phyloP scores from a whole-genome alignment of 1,284 basidiomycete species.

The Coniferiporia sulphurascens region DNA sequence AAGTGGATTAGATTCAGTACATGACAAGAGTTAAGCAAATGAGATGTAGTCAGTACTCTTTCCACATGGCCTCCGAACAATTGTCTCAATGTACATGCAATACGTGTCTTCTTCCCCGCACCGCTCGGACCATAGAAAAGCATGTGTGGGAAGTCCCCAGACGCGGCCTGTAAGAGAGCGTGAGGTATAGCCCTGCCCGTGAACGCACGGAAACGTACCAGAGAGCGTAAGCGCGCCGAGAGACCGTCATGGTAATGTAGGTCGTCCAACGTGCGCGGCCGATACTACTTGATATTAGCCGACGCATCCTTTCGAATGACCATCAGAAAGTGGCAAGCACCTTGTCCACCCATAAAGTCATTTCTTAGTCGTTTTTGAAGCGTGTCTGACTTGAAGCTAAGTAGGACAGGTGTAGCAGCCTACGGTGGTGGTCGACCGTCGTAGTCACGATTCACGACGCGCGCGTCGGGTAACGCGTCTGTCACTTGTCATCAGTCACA shows the following conservation, averaged over 20 bases:
- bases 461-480: conserved; percentile 8
- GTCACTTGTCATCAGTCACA: not conserved
- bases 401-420: no score
- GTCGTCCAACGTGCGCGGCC: conserved; percentile 80
- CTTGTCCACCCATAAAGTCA: conserved; percentile 91
- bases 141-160: conserved; percentile 96
- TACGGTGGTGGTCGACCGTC: no score
- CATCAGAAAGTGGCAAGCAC: conserved; percentile 32
- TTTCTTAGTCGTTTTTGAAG: conserved; percentile 27
- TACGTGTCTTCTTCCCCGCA: conserved; percentile 97
- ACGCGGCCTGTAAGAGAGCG: conserved; percentile 54
- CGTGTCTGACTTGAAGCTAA: not conserved
- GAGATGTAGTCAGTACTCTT: conserved; percentile 53
- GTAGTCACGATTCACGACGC: no score
- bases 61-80: conserved; percentile 91
- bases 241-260: conserved; percentile 88
- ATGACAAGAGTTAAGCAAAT: not conserved
- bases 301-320: not conserved
- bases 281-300: conserved; percentile 50
- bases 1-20: not conserved
- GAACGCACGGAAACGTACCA: conserved; percentile 46
- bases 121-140: conserved; percentile 98
- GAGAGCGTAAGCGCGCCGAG: conserved; percentile 73
- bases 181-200: not conserved
- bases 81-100: conserved; percentile 84